Evolutionary conservation across 1,284 basidiomycete species (phyloP).

Genomic region (Kalmanozyma brasiliensis): DNA sequence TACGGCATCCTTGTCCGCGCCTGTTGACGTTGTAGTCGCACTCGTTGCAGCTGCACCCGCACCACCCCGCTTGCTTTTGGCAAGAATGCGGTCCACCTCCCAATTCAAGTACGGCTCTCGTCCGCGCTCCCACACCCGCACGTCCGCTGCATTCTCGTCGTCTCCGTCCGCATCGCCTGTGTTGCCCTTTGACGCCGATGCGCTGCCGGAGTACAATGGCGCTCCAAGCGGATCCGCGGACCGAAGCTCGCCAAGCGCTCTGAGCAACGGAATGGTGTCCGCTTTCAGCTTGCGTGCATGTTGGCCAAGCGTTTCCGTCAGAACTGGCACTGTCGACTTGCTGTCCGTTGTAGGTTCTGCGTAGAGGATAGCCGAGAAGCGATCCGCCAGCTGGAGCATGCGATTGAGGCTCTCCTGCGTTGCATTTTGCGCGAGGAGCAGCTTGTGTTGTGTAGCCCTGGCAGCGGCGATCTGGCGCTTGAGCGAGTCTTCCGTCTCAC

Average conservation of each 20-base stretch:
- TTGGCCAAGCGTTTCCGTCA: conserved; percentile 30
- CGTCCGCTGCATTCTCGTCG: conserved; percentile 23
- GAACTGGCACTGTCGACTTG: conserved; percentile 8
- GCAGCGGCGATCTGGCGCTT: conserved; percentile 47
- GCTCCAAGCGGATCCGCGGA: conserved; percentile 50
- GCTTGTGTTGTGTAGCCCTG: conserved; percentile 43
- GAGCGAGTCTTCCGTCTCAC: conserved; percentile 48
- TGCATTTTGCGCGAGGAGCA: conserved; percentile 32
- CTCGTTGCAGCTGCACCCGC: not conserved
- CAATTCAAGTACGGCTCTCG: conserved; percentile 61
- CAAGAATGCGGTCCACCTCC: conserved; percentile 59
- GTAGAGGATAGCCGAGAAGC: conserved; percentile 34
- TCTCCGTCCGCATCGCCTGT: conserved; percentile 9
- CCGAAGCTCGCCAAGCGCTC: conserved; percentile 43
- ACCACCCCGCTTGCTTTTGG: conserved; percentile 34
- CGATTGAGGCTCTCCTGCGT: conserved; percentile 29
- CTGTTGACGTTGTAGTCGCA: not conserved
- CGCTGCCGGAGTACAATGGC: conserved; percentile 29
- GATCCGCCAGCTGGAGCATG: conserved; percentile 24
- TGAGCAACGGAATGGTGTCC: conserved; percentile 43
- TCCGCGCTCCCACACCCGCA: conserved; percentile 49
- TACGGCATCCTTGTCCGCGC: not conserved
- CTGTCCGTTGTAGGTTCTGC: not conserved
- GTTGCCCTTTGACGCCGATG: too few species aligned
- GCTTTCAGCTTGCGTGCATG: conserved; percentile 47